Evolutionary conservation across 1,284 basidiomycete genomes (phyloP).

Genomic region (Sporisorium iseilematis-ciliati): DNA sequence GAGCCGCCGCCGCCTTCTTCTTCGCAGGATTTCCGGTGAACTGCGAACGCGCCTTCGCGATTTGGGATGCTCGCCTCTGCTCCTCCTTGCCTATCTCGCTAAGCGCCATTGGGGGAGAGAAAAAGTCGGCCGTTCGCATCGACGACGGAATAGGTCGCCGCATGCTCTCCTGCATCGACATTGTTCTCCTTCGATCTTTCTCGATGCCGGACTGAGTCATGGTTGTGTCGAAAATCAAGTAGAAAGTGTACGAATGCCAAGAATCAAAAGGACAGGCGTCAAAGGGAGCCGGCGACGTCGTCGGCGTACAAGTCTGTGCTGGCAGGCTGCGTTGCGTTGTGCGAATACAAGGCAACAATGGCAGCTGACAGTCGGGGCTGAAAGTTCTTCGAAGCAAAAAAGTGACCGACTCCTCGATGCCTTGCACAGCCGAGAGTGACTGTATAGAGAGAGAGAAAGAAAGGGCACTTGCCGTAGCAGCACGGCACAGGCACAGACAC

Average conservation of each 20-base stretch:
- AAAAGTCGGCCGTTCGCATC: background rate
- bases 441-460: conserved; percentile 2
- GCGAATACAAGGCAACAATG: background rate
- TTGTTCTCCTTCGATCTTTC: background rate
- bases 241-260: background rate
- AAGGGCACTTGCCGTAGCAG: background rate
- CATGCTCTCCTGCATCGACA: conserved; percentile 1
- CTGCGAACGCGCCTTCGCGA: background rate
- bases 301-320: background rate
- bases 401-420: conserved; percentile 1
- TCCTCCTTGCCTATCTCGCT: conserved; percentile 16
- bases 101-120: conserved; percentile 2
- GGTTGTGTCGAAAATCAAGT: too few species aligned
- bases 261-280: background rate
- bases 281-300: background rate
- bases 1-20: background rate
- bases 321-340: background rate
- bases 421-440: conserved; percentile 11
- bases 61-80: background rate
- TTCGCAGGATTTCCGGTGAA: conserved; percentile 5
- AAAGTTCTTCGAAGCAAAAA: background rate
- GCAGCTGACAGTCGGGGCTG: conserved; percentile 4
- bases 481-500: background rate
- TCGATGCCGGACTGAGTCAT: background rate
- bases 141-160: background rate